Percentiles rank a stretch among this genome's conserved stretches.
phyloP scores from a whole-genome alignment of 345 rosid species.

The Eucalyptus microcorys region DNA sequence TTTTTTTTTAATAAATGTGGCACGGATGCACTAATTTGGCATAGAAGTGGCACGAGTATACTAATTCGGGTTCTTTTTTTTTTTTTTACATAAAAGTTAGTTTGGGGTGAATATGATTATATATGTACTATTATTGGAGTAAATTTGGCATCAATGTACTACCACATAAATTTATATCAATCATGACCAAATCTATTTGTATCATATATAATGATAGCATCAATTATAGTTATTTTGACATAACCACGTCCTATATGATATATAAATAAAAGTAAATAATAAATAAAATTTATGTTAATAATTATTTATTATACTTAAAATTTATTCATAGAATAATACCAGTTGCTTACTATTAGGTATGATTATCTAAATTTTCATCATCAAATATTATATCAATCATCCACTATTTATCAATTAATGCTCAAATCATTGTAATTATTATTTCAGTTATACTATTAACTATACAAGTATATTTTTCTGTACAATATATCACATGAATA shows the following conservation, averaged over 20 bases:
- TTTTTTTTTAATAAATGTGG: not conserved
- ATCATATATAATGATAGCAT: not conserved
- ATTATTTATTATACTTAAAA: not conserved
- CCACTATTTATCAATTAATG: too few relatives aligned
- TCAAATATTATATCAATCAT: too few relatives aligned
- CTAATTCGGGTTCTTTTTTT: too few relatives aligned
- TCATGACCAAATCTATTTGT: not conserved
- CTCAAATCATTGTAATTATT: not conserved
- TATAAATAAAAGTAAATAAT: not conserved
- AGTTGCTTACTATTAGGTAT: not conserved
- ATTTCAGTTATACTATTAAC: not conserved
- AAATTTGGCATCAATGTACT: not conserved
- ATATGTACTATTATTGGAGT: not conserved
- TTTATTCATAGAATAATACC: not conserved
- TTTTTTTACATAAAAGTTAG: too few relatives aligned
- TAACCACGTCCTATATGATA: not conserved
- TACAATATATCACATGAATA: not conserved
- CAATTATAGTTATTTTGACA: not conserved
- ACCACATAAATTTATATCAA: not conserved
- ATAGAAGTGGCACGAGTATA: not conserved
- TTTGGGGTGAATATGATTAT: not conserved
- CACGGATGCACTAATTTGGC: not conserved
- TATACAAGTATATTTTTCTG: not conserved
- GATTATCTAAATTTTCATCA: not conserved
- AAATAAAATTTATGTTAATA: not conserved